Evolutionary conservation across 2,329 filamentous ascomycete genomes (phyloP).

Genomic region (Paecilomyces sp.): DNA sequence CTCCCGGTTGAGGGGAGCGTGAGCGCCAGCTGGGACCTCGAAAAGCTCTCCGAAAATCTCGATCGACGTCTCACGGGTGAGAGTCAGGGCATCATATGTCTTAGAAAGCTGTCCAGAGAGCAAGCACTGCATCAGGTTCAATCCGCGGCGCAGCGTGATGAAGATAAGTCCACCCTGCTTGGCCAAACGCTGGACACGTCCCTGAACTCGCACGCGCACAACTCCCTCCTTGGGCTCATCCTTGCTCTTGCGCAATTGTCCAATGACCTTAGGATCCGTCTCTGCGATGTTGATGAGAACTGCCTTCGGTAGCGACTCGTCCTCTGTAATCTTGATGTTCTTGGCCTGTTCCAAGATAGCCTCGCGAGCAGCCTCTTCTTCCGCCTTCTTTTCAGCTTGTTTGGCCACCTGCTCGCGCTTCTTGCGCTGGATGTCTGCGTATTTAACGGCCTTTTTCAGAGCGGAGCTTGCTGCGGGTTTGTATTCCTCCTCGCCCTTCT

Average conservation of each 20-base stretch:
- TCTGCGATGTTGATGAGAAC: conserved; percentile 69
- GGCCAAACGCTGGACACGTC: conserved; percentile 74
- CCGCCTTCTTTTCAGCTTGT: conserved; percentile 65
- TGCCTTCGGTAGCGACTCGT: conserved; percentile 64
- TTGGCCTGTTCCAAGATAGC: conserved; percentile 74
- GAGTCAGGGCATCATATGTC: conserved; percentile 82
- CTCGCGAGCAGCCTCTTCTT: conserved; percentile 63
- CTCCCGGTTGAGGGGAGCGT: conserved; percentile 78
- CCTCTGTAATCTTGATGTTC: conserved; percentile 65
- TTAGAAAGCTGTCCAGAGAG: conserved; percentile 74
- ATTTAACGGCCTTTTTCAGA: conserved; percentile 74
- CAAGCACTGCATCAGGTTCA: conserved; percentile 78
- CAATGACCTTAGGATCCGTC: conserved; percentile 50
- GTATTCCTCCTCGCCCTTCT: conserved; percentile 65
- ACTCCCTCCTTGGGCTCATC: conserved; percentile 53
- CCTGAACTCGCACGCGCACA: conserved; percentile 67
- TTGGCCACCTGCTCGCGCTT: conserved; percentile 68
- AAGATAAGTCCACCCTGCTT: conserved; percentile 81
- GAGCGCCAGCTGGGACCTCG: conserved; percentile 67
- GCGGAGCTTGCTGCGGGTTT: conserved; percentile 78
- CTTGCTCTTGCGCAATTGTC: conserved; percentile 44
- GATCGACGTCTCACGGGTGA: conserved; percentile 82
- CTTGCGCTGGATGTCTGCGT: conserved; percentile 62
- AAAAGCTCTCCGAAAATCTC: conserved; percentile 77
- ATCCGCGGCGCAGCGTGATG: conserved; percentile 77